Base-by-base conservation (phyloP, 1,139 yeast species). In the Kodamaea arcana region DNA sequence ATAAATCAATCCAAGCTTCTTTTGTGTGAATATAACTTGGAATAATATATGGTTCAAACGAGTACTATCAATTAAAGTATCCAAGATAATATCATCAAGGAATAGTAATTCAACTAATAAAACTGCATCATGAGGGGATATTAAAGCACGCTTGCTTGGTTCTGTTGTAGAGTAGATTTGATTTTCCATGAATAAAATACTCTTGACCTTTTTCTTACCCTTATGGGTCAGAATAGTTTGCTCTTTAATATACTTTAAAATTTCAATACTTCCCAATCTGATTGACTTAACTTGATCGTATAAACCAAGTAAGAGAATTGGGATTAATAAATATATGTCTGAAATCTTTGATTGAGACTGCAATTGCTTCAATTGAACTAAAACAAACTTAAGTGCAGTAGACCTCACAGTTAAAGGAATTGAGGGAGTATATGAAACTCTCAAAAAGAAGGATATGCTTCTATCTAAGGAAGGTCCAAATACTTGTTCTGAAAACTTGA, bases 51-150 rank as follows among this genome's bases (percentile, higher is more conserved):
- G 42, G 27, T 44, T 45, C 21, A 65, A 34, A 34, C 67, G 54
- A 4, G 53, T 36, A 12, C 48, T 47, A 40, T 68, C 72, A 26
- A 65, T 41, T 3, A 58, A 34, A 5, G 56, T 46, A 36, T 68
- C 72, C 18, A 57, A 53, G 16, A 59, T 36, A 7, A 40, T 37
- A 13, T 51, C 45, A 13, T 53, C 55, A 15, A 43, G 35, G 31
- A 65, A 48, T 30, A 84, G 56, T n/a, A 65, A 54, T 2, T 62
- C 57, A 17, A 78, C 45, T 52, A 88, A 60, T 9, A 50, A 46
- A 26, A 65, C 59, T 4, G 80, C 78, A 52, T 86, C 94, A 35
- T 76, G 74, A 32, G 88, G 83, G 24, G 83, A 65, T 24, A 87
- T 65, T 49, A 82, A 69, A 16, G 83, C 76, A 32, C 69, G 44